phyloP scores from a whole-genome alignment of 352 stramenopile species.

The Pythium brachiatum region DNA sequence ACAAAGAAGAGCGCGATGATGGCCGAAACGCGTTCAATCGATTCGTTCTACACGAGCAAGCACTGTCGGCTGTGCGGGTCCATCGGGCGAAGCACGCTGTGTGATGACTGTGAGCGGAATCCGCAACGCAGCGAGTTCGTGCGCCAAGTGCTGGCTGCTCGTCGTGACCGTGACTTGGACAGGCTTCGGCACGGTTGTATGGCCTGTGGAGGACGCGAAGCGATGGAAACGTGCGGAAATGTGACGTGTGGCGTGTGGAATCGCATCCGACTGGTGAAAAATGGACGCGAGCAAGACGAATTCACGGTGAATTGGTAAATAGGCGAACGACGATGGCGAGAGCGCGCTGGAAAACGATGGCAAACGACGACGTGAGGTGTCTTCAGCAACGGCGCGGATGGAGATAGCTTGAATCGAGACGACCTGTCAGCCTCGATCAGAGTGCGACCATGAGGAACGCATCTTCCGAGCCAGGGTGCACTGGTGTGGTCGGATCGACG shows the following conservation, averaged over 20 bases:
- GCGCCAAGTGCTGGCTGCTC: conserved; percentile 41
- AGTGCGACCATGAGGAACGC: neutral
- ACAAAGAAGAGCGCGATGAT: conserved; percentile 11
- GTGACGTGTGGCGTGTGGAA: conserved; percentile 69
- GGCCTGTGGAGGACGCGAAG: conserved; percentile 51
- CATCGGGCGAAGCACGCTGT: conserved; percentile 53
- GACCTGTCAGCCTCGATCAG: no score
- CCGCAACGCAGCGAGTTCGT: conserved; percentile 69
- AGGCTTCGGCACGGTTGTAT: conserved; percentile 39
- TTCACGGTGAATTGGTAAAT: conserved; percentile 12
- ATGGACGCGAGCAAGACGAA: conserved; percentile 8
- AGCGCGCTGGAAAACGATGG: neutral
- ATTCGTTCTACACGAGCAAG: conserved; percentile 84
- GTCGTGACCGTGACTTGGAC: conserved; percentile 41
- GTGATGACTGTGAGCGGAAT: conserved; percentile 46
- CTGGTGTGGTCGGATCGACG: neutral
- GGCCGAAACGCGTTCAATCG: conserved; percentile 50
- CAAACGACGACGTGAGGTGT: no score
- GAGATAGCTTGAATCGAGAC: no score
- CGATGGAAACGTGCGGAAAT: conserved; percentile 48
- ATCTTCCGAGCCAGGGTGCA: neutral
- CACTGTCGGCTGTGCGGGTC: conserved; percentile 73
- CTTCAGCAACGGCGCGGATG: no score
- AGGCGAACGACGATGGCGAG: neutral
- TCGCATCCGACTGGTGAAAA: conserved; percentile 34